phyloP scores from a whole-genome alignment of 2,329 filamentous ascomycete species.

The Capronia coronata region DNA sequence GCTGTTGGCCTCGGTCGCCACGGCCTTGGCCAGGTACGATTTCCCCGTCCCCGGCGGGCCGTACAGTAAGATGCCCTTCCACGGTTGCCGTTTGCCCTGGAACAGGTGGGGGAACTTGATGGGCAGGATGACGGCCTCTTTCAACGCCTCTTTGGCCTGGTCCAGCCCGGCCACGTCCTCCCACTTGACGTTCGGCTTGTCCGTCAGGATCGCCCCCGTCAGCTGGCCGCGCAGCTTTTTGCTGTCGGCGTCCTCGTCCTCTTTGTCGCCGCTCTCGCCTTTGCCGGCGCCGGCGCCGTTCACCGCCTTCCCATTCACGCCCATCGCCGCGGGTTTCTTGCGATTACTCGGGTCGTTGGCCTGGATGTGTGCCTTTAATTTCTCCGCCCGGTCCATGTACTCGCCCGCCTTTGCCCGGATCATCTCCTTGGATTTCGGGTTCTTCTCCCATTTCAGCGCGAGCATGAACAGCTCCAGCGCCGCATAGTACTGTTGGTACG shows the following conservation, averaged over 20 bases:
- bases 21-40: slow-evolving; percentile 93
- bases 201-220: slow-evolving; percentile 83
- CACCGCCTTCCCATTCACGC: slow-evolving; percentile 47
- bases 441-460: slow-evolving; percentile 99
- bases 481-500: slow-evolving; percentile 92
- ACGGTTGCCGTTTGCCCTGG: slow-evolving; percentile 90
- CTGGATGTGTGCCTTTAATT: slow-evolving; percentile 83
- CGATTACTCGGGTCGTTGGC: slow-evolving; percentile 57
- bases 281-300: slow-evolving; percentile 50
- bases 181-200: slow-evolving; percentile 95
- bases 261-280: slow-evolving; percentile 55
- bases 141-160: slow-evolving; percentile 88
- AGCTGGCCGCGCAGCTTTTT: slow-evolving; percentile 93
- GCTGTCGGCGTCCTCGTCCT: slow-evolving; percentile 75
- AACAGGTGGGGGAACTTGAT: slow-evolving; percentile 98
- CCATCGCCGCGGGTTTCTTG: slow-evolving; percentile 48
- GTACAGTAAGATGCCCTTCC: slow-evolving; percentile 96
- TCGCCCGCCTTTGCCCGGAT: slow-evolving; percentile 91
- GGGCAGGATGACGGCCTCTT: slow-evolving; percentile 93
- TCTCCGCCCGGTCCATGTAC: slow-evolving; percentile 98
- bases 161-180: slow-evolving; percentile 96
- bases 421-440: slow-evolving; percentile 92
- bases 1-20: slow-evolving; percentile 96
- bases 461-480: slow-evolving; percentile 98
- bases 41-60: slow-evolving; percentile 96